These are phyloP conservation scores for Gyrodon lividus DNA, from an alignment of 768 basidiomycete genomes.

Conservation along the genomic window DNA sequence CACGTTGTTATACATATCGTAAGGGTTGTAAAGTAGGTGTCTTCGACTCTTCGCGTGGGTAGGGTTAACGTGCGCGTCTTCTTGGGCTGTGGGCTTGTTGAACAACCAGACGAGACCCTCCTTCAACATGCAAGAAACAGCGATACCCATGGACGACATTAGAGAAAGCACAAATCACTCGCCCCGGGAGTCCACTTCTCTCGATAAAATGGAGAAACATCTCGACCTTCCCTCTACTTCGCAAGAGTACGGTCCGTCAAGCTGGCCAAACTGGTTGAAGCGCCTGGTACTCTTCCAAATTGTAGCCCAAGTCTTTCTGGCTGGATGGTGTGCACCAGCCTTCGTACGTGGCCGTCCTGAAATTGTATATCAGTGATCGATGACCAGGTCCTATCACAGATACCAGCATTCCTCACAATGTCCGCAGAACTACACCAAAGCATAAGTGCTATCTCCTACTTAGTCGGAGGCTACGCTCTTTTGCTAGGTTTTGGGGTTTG, in stretches of 20 bases:
- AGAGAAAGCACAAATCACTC: neutral
- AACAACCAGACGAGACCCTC: neutral
- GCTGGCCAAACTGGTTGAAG: neutral
- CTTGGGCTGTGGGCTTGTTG: neutral
- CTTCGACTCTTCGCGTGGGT: neutral
- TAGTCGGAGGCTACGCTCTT: neutral
- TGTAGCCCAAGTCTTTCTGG: neutral
- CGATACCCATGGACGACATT: neutral
- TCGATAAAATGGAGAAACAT: neutral
- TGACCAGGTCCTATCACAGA: neutral
- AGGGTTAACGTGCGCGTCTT: neutral
- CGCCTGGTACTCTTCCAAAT: neutral
- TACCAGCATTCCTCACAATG: neutral
- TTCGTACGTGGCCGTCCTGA: neutral
- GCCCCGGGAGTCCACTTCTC: neutral
- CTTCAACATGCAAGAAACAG: neutral
- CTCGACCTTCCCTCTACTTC: neutral
- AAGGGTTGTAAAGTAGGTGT: no score
- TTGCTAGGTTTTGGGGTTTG: neutral
- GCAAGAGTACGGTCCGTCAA: neutral
- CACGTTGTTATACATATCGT: no score
- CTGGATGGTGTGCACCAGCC: neutral
- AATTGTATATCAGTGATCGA: neutral
- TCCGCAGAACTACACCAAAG: conserved; percentile 5
- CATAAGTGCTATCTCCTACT: neutral